Percentiles rank a stretch among this genome's conserved stretches.
Conservation (phyloP, 2,329 filamentous ascomycete species). For the Cladophialophora psammophila region DNA sequence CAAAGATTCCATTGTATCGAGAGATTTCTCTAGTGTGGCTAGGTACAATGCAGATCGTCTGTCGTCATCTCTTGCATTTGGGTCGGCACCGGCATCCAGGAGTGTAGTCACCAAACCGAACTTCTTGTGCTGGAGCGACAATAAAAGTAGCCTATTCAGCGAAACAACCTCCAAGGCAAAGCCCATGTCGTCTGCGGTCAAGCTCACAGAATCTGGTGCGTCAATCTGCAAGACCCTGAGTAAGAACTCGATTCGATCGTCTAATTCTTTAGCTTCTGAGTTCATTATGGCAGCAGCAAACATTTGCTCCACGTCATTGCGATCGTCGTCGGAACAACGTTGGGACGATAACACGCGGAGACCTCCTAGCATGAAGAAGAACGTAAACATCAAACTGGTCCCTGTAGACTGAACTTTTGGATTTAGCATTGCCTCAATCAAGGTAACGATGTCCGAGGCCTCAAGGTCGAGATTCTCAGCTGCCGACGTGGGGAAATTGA, state of each 20-base stretch:
- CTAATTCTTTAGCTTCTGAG: background rate
- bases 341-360: slow-evolving; percentile 8
- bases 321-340: slow-evolving; percentile 3
- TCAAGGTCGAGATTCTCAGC: slow-evolving; percentile 6
- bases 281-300: slow-evolving; percentile 7
- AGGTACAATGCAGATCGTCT: slow-evolving; percentile 15
- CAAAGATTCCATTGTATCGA: slow-evolving; percentile 3
- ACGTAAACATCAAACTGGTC: slow-evolving; percentile 20
- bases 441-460: slow-evolving; percentile 5
- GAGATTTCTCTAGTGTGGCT: slow-evolving; percentile 17
- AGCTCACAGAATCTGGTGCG: background rate
- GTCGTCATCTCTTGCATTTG: slow-evolving; percentile 6
- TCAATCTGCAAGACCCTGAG: slow-evolving; percentile 15
- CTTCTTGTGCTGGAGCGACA: slow-evolving; percentile 10
- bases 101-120: slow-evolving; percentile 8
- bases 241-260: slow-evolving; percentile 17
- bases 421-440: slow-evolving; percentile 14
- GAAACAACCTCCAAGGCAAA: slow-evolving; percentile 5
- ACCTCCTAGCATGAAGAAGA: slow-evolving; percentile 18
- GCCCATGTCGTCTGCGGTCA: slow-evolving; percentile 1
- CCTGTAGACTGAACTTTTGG: background rate
- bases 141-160: slow-evolving; percentile 5
- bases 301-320: slow-evolving; percentile 14
- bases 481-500: slow-evolving; percentile 4
- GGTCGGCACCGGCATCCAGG: slow-evolving; percentile 12